Base-by-base conservation (phyloP, 192 early-diverging fungal genomes). In the Umbelopsis isabellina region DNA sequence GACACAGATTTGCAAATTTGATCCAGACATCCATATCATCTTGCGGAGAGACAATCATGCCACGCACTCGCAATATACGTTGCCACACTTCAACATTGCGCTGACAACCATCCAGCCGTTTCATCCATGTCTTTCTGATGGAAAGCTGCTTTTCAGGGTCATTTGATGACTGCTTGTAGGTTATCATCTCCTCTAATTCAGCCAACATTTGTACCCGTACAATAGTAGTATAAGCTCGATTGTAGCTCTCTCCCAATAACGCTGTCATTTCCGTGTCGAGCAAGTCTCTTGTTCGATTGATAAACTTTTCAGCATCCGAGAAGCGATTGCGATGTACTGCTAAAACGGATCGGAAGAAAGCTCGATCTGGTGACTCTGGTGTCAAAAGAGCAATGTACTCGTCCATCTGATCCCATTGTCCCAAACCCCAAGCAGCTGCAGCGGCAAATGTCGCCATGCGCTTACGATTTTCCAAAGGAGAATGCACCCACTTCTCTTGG, bases 201-300 rank as follows among this genome's bases (percentile, higher is more conserved):
- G 95, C 93, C 71, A 99, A 89, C 97, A 99, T 93, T 80, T 99
- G 97, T 50, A 96, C 93, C 47, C 94, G 90, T 15, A 99, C 94
- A 7, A 98, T 89, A 18, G 81, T 77, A 51, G 84, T 82, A 73
- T 98, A 99, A 0, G 94, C 92, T 45, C 97, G 91, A 75, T 91
- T 94, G 71, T 98, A 98, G 48, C 94, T 95, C 77, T 99, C 97
- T 1, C 94, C 90, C 9, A 97, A 87, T 44, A 95, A 75, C 2
- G 97, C 93, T 37, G 90, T 91, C 50, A 97, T 70, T 53, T 96
- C 91, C 4, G 90, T 93, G 69, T 96, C 93, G 23, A 98, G 71
- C 65, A 95, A 77, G 49, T 91, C 90, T 37, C 97, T 76, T 0
- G 94, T 93, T 69, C 89, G 86, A 46, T 91, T 86, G 30, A 98